Evolutionary conservation across 2,329 filamentous ascomycete species (phyloP).

Genomic region (Xylariaceae sp.): DNA sequence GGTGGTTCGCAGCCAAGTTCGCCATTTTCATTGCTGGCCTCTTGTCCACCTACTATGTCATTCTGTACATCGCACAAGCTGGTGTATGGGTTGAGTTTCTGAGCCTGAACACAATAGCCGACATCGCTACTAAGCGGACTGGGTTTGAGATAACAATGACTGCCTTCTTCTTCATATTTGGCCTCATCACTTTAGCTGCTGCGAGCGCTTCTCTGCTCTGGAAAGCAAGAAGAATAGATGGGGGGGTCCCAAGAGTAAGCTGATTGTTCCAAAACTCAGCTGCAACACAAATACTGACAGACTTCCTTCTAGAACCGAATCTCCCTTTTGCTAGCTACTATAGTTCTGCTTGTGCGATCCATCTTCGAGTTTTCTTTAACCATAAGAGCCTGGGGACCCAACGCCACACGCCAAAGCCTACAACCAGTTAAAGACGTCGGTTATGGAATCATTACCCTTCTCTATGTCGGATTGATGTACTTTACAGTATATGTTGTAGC

Average conservation of each 20-base stretch:
- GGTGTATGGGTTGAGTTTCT: conserved; percentile 28
- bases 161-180: conserved; percentile 21
- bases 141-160: conserved; percentile 27
- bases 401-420: not conserved
- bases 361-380: not conserved
- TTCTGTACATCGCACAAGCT: conserved; percentile 23
- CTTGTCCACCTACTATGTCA: conserved; percentile 25
- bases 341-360: not conserved
- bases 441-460: not conserved
- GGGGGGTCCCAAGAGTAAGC: not conserved
- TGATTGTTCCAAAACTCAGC: not conserved
- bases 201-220: conserved; percentile 1
- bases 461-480: not conserved
- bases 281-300: not conserved
- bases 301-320: not conserved
- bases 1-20: conserved; percentile 18
- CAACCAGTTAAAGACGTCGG: not conserved
- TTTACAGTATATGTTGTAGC: not conserved
- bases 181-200: not conserved
- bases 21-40: conserved; percentile 20
- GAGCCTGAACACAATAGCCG: conserved; percentile 29
- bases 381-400: not conserved
- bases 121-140: conserved; percentile 28
- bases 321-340: not conserved
- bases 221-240: conserved; percentile 20